phyloP scores from a whole-genome alignment of 257 asterid species.

The Rehmannia glutinosa region DNA sequence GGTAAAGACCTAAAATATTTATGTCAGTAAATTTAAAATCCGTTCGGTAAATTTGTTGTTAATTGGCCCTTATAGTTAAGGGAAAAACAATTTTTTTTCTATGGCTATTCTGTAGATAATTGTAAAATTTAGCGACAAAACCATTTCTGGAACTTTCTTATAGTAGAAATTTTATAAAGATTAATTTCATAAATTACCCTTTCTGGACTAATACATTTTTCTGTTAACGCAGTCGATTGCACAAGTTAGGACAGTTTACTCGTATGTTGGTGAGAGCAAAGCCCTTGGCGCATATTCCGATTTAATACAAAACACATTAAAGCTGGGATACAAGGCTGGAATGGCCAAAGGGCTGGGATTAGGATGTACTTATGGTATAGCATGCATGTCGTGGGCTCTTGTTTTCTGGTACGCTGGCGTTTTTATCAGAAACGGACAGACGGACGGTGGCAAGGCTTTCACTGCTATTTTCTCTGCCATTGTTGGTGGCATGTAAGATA shows the following conservation, averaged over 20 bases:
- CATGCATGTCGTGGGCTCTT: conserved; percentile 99
- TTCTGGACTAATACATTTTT: conserved; percentile 8
- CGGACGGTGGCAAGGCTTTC: conserved; percentile 95
- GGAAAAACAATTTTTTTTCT: too few relatives aligned
- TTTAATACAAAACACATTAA: conserved; percentile 77
- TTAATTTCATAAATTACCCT: background rate
- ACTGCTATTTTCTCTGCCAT: conserved; percentile 96
- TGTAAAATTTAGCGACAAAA: too few relatives aligned
- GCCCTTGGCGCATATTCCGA: conserved; percentile 80
- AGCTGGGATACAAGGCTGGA: conserved; percentile 97
- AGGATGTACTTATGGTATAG: conserved; percentile 95
- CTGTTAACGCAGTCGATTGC: conserved; percentile 73
- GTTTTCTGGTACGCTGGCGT: conserved; percentile 99
- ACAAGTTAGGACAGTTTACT: conserved; percentile 95
- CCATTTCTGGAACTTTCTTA: too few relatives aligned
- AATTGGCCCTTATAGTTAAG: too few relatives aligned
- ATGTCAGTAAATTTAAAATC: too few relatives aligned
- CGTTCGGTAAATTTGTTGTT: too few relatives aligned
- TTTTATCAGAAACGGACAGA: conserved; percentile 79
- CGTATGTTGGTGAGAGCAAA: conserved; percentile 84
- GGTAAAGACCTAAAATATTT: too few relatives aligned
- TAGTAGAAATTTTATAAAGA: background rate
- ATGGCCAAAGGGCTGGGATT: conserved; percentile 98
- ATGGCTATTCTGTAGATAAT: too few relatives aligned
- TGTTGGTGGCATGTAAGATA: conserved; percentile 97